phyloP scores from a whole-genome alignment of 2,329 filamentous ascomycete genomes.

The Calonectria hawksworthii region DNA sequence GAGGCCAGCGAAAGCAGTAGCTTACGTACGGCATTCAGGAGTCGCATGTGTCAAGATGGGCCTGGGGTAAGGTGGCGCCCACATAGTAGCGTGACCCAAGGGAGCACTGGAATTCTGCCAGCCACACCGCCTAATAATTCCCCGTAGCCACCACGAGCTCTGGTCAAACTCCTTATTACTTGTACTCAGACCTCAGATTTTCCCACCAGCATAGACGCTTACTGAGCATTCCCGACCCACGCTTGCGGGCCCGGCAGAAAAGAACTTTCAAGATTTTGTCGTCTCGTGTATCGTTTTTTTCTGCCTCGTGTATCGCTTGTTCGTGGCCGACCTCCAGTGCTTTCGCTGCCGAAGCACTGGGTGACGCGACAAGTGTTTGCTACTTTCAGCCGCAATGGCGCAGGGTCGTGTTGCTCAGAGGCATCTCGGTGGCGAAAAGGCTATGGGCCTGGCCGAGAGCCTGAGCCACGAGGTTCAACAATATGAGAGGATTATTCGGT shows the following conservation, averaged over 20 bases:
- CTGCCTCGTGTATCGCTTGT: conserved; percentile 29
- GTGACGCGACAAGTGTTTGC: conserved; percentile 42
- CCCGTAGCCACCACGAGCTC: conserved; percentile 19
- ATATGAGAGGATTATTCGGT: conserved; percentile 84
- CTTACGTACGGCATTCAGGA: conserved; percentile 11
- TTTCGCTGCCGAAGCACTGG: conserved; percentile 30
- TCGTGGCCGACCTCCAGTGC: conserved; percentile 24
- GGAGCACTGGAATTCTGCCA: conserved; percentile 41
- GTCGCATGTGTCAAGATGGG: conserved; percentile 12
- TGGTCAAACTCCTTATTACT: conserved; percentile 5
- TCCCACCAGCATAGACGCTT: conserved; percentile 32
- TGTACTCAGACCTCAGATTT: conserved; percentile 1
- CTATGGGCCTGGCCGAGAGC: conserved; percentile 54
- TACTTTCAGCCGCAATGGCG: conserved; percentile 45
- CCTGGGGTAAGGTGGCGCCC: background rate
- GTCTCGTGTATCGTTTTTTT: conserved; percentile 28
- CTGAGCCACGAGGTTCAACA: conserved; percentile 73
- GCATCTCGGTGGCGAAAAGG: conserved; percentile 31
- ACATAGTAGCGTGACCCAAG: background rate
- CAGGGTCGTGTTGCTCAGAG: conserved; percentile 38
- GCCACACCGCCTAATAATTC: conserved; percentile 49
- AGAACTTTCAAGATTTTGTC: conserved; percentile 24
- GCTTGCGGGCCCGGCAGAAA: conserved; percentile 22
- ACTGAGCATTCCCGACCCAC: conserved; percentile 32
- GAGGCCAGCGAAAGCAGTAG: conserved; percentile 18